Evolutionary conservation across 2,329 filamentous ascomycete species (phyloP).

Genomic region (Ceratocystis harringtonii): DNA sequence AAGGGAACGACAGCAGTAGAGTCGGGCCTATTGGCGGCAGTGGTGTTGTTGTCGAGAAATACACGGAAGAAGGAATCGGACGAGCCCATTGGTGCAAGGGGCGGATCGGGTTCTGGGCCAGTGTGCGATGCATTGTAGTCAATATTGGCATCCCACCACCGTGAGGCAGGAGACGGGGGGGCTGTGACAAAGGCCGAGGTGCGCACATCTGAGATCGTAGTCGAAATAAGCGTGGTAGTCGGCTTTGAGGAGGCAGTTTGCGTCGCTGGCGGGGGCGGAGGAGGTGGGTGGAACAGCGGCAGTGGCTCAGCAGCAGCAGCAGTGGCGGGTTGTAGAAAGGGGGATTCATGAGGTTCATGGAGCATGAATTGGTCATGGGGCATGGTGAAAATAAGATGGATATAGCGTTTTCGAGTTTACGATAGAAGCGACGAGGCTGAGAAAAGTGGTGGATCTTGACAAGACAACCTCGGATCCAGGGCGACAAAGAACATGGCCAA

Average conservation of each 20-base stretch:
- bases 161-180: conserved; percentile 9
- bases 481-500: neutral
- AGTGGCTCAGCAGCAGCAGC: neutral
- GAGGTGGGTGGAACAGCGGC: neutral
- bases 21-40: neutral
- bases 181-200: conserved; percentile 11
- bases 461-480: neutral
- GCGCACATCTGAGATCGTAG: neutral
- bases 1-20: neutral
- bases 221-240: neutral
- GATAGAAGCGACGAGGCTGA: neutral
- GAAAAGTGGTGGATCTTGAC: neutral
- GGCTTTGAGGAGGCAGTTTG: neutral
- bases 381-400: neutral
- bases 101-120: neutral
- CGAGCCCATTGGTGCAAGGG: neutral
- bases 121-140: conserved; percentile 7
- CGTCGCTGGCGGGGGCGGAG: neutral
- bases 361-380: neutral
- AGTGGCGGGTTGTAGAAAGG: neutral
- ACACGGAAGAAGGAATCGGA: conserved; percentile 10
- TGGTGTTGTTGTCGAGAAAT: conserved; percentile 7
- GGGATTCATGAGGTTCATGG: neutral
- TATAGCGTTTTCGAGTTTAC: neutral
- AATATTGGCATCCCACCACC: conserved; percentile 12